Conservation (phyloP, 164 flowering plant genomes). For the Aristolochia fimbriata region DNA sequence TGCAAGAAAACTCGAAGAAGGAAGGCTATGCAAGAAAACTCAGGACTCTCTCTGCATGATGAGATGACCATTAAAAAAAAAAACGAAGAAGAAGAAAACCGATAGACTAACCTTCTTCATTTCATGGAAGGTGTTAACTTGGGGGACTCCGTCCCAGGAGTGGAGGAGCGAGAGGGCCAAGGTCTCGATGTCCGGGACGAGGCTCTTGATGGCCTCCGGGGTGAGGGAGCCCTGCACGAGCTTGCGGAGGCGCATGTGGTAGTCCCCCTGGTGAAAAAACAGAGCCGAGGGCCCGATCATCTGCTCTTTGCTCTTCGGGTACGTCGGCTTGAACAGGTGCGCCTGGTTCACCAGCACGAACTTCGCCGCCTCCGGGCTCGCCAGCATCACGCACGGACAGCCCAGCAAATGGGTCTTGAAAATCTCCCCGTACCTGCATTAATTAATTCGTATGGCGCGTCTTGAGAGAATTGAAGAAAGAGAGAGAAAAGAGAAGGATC, state of each 20-base stretch:
- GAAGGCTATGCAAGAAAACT: too few species aligned
- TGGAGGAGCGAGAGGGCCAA: constrained; percentile 28
- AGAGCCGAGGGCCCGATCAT: constrained; percentile 73
- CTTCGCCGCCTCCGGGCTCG: constrained; percentile 71
- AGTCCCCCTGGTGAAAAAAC: constrained; percentile 79
- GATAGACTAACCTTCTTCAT: constrained; percentile 74
- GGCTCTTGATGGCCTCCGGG: constrained; percentile 31
- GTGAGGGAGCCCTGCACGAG: constrained; percentile 52
- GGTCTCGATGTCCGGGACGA: constrained; percentile 42
- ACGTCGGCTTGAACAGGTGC: constrained; percentile 83
- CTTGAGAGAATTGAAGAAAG: background rate
- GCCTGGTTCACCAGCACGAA: constrained; percentile 64
- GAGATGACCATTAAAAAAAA: too few species aligned
- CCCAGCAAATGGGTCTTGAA: constrained; percentile 86
- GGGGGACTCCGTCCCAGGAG: constrained; percentile 39
- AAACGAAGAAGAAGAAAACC: constrained; percentile 4
- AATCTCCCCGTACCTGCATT: constrained; percentile 78
- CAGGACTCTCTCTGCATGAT: background rate
- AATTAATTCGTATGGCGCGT: too few species aligned
- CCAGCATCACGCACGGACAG: constrained; percentile 72
- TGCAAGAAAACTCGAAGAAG: too few species aligned
- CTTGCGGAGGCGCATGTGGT: constrained; percentile 60
- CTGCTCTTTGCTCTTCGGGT: constrained; percentile 71
- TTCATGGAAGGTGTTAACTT: constrained; percentile 57
- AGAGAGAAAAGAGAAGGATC: background rate